Conservation (phyloP, 1,139 yeast genomes). For the Komagataea norvegica region DNA sequence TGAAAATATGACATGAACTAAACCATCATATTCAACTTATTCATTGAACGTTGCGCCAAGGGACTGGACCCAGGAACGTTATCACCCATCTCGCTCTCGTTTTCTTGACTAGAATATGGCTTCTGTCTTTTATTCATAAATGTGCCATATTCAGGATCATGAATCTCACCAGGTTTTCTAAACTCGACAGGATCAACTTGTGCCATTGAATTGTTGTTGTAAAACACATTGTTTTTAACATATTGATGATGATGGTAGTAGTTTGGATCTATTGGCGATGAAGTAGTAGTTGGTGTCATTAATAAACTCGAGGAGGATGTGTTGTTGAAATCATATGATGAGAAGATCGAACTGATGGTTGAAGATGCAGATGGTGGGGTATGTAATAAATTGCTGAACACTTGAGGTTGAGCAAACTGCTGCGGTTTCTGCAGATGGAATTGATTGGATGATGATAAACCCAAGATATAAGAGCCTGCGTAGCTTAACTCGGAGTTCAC, state of each 20-base stretch:
- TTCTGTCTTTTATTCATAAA: constrained; percentile 13
- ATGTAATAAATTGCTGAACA: constrained; percentile 7
- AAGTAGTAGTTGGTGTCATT: constrained; percentile 15
- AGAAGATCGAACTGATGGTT: constrained; percentile 23
- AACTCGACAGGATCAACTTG: constrained; percentile 2
- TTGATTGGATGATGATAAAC: constrained; percentile 14
- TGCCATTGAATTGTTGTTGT: constrained; percentile 3
- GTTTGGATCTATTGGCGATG: constrained; percentile 21
- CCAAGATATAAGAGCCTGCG: constrained; percentile 18
- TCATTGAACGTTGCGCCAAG: constrained; percentile 23
- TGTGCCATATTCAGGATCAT: constrained; percentile 8
- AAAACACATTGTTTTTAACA: constrained; percentile 7
- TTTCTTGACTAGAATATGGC: background rate
- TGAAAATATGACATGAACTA: background rate
- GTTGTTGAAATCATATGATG: constrained; percentile 15
- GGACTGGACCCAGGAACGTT: constrained; percentile 19
- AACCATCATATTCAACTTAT: constrained; percentile 19
- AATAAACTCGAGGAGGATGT: constrained; percentile 19
- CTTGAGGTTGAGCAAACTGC: constrained; percentile 9
- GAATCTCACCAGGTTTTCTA: constrained; percentile 9
- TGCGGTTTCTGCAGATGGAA: constrained; percentile 5
- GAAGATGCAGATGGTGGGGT: constrained; percentile 27
- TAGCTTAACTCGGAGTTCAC: constrained; percentile 13
- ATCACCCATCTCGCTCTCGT: constrained; percentile 9
- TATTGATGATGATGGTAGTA: constrained; percentile 6